Conservation (phyloP, 2,329 filamentous ascomycete species). For the Triangularia setosa region DNA sequence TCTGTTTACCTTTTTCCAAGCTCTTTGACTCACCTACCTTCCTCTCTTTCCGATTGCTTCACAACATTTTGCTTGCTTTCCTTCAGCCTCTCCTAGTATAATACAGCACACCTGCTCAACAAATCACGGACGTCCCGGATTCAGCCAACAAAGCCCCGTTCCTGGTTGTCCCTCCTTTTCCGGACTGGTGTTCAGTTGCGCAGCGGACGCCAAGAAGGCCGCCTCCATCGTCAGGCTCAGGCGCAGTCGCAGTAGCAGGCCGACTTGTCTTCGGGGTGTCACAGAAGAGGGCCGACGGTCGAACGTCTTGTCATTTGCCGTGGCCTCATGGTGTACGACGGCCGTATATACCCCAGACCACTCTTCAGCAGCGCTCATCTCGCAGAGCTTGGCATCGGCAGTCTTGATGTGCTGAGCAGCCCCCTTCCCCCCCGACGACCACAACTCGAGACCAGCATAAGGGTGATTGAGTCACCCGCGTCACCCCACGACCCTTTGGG, state of each 20-base stretch:
- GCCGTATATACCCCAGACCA: conserved; percentile 5
- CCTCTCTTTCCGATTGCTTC: neutral
- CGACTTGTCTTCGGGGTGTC: neutral
- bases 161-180: neutral
- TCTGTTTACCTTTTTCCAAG: neutral
- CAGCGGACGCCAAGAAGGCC: neutral
- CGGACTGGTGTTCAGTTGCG: neutral
- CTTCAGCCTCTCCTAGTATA: neutral
- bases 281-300: neutral
- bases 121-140: neutral
- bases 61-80: neutral
- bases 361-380: neutral
- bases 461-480: conserved; percentile 14
- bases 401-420: conserved; percentile 3
- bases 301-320: conserved; percentile 9
- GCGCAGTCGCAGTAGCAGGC: neutral
- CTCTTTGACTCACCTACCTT: neutral
- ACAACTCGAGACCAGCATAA: conserved; percentile 5
- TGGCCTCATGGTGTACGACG: neutral
- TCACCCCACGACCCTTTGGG: conserved; percentile 13
- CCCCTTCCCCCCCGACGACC: too few species aligned
- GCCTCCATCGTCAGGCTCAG: neutral
- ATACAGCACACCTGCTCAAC: neutral
- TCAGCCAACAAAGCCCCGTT: neutral
- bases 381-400: conserved; percentile 13